Base-by-base conservation (phyloP, 2,329 filamentous ascomycete species). In the Taxawa tesnikishii region DNA sequence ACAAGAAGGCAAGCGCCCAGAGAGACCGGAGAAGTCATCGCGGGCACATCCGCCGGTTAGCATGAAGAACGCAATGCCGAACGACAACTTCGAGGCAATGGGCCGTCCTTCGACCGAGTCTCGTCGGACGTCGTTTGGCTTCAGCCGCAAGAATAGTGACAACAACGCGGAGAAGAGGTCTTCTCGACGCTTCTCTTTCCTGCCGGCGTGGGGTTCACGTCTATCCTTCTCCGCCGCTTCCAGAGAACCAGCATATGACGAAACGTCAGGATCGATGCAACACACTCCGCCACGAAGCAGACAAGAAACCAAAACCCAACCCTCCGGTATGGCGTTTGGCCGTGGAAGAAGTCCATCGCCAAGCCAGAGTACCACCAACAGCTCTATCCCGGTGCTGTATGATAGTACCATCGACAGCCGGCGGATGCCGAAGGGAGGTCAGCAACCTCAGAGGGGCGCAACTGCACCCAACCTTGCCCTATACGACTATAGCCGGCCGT, bases 21-120 rank as follows among this genome's bases (percentile, higher is more conserved):
- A 32, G 11, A 21, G 26, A 38, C 58, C 56, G 36, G 59, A 66
- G 41, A 75, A 83, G 52, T 76, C 77, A 40, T 62, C 70, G 32
- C 77, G 74, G 52, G 78, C 72, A 41, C 92, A 94, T 49, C 88
- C 88, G 34, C 88, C 88, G 4, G 81, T 88, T 29, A 94, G 85
- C 61, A 92, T 94, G 84, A 73, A 79, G 39, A 79, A 79, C 40
- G 65, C 74, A 2, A 73, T 80, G 55, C 63, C 73, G 5, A 68
- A 68, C 29, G 38, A 36, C 18, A 38, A 41, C 16, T 72, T 75
- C 24, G 57, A 75, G 68, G 56, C 65, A 48, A 62, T 59, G 28
- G 54, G 59, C 15, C 51, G 65, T 27, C 57, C 56, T 19, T 67
- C 63, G n/a, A 62, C 51, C 24, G 65, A 68, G 18, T 65, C 60